A percentile compares a stretch with the other conserved stretches of the same genome.
phyloP scores from a whole-genome alignment of 177 flowering plant genomes.

The Tripterygium wilfordii region DNA sequence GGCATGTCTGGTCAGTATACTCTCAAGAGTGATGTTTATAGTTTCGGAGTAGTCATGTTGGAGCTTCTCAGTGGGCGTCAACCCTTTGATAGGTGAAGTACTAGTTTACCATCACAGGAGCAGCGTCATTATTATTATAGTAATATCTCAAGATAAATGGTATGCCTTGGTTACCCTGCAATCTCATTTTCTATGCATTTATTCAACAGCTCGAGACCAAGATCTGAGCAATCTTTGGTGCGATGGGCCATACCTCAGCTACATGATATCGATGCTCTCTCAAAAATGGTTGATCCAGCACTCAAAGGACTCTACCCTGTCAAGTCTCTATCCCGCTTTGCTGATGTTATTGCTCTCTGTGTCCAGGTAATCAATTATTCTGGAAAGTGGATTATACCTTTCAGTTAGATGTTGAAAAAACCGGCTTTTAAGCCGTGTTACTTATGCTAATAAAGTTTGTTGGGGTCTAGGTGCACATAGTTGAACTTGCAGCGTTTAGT shows the following conservation, averaged over 20 bases:
- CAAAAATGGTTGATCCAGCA: slow-evolving; percentile 92
- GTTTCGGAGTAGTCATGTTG: slow-evolving; percentile 98
- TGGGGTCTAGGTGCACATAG: too few relatives aligned
- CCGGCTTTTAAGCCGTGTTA: too few relatives aligned
- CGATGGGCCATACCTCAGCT: slow-evolving; percentile 99
- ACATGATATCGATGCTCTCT: slow-evolving; percentile 91
- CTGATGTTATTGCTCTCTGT: slow-evolving; percentile 93
- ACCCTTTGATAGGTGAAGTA: slow-evolving; percentile 80
- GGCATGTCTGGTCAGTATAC: slow-evolving; percentile 88
- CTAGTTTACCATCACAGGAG: background rate
- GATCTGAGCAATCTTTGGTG: slow-evolving; percentile 92
- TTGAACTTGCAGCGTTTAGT: too few relatives aligned
- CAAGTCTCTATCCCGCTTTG: slow-evolving; percentile 95
- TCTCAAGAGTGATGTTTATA: slow-evolving; percentile 86
- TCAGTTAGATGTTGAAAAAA: too few relatives aligned
- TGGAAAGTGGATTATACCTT: too few relatives aligned
- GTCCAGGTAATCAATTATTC: slow-evolving; percentile 63
- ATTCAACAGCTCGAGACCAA: slow-evolving; percentile 60
- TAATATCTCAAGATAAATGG: background rate
- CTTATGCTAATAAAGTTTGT: too few relatives aligned
- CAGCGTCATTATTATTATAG: background rate
- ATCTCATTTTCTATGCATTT: background rate
- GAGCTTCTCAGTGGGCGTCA: slow-evolving; percentile 92
- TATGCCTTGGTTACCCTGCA: background rate
- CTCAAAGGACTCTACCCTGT: slow-evolving; percentile 89